Evolutionary conservation across 1,284 basidiomycete species (phyloP).

Genomic region (Rhodotorula sp.): DNA sequence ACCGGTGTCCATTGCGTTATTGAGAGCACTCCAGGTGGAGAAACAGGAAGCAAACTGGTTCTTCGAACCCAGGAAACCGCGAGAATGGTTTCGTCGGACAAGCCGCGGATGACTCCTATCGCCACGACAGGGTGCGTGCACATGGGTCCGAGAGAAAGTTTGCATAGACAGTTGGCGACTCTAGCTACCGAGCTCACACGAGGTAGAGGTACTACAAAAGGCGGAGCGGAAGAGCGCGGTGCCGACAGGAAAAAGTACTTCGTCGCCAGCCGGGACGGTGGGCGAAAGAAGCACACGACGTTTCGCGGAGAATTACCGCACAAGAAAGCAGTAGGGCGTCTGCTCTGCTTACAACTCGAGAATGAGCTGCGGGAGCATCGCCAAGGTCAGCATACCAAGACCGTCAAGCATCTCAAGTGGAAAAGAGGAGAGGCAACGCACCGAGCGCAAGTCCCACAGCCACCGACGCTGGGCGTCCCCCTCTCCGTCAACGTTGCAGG

Average conservation of each 20-base stretch:
- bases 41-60: neutral
- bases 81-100: neutral
- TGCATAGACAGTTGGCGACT: no score
- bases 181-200: no score
- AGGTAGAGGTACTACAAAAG: no score
- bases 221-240: no score
- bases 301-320: no score
- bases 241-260: no score
- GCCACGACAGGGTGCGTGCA: neutral
- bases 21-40: no score
- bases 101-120: neutral
- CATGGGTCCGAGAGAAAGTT: no score
- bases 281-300: no score
- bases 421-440: neutral
- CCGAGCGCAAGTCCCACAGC: slow-evolving; percentile 29
- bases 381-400: neutral
- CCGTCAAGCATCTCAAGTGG: no score
- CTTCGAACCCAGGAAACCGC: neutral
- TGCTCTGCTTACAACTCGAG: neutral
- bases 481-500: neutral
- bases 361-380: slow-evolving; percentile 15
- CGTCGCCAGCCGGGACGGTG: no score
- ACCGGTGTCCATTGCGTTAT: neutral
- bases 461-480: slow-evolving; percentile 8
- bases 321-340: neutral